These are phyloP conservation scores for Raddia guianensis DNA, from an alignment of 176 grass and related monocot genomes.

Conservation along the genomic window DNA sequence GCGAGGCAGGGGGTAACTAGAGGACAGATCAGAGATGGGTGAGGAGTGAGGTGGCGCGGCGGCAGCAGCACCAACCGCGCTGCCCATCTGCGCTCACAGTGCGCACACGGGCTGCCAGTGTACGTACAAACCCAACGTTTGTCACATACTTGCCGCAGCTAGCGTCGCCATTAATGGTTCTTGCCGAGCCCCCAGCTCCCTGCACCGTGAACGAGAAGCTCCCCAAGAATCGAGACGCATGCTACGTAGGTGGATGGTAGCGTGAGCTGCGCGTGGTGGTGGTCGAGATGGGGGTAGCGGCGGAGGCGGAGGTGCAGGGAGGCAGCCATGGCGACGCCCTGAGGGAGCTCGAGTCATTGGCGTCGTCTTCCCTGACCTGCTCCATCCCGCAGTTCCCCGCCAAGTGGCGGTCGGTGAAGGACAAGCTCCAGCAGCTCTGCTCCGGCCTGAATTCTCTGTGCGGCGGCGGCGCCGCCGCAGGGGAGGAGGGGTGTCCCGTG, in stretches of 20 bases:
- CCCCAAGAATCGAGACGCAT: conserved; percentile 27
- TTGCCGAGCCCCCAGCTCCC: not conserved
- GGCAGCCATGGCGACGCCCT: conserved; percentile 37
- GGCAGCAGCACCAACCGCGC: conserved; percentile 32
- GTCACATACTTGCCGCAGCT: conserved; percentile 25
- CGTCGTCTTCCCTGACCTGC: conserved; percentile 54
- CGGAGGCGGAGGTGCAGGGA: not conserved
- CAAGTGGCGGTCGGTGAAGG: conserved; percentile 86
- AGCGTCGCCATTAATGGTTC: conserved; percentile 28
- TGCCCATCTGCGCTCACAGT: conserved; percentile 38
- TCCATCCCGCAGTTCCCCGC: conserved; percentile 53
- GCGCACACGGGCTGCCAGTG: conserved; percentile 20
- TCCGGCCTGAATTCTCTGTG: conserved; percentile 44
- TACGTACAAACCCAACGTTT: conserved; percentile 47
- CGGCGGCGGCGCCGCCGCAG: not conserved
- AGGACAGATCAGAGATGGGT: conserved; percentile 54
- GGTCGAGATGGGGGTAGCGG: conserved; percentile 48
- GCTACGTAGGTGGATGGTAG: conserved; percentile 6
- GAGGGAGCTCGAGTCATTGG: conserved; percentile 53
- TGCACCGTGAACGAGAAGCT: conserved; percentile 12
- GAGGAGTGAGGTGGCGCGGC: not conserved
- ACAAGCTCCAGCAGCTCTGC: conserved; percentile 66
- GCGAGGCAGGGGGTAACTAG: conserved; percentile 36
- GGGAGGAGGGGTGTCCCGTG: not conserved
- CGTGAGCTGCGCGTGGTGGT: not conserved